Base-by-base conservation (phyloP, 306 rosid genomes). In the Purshia tridentata region DNA sequence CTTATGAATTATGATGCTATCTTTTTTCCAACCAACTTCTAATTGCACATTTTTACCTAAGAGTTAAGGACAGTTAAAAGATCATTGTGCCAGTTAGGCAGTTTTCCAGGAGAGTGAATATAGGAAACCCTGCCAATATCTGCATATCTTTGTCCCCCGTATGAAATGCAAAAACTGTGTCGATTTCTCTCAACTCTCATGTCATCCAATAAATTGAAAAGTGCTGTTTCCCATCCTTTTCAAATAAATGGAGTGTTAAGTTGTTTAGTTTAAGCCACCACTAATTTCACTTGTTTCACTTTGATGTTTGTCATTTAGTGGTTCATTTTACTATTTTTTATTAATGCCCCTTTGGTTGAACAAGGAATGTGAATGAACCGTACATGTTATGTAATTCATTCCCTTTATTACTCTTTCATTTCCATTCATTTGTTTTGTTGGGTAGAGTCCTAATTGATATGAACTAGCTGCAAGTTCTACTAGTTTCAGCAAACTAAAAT, bases 1-100 rank as follows among this genome's bases (percentile, higher is more conserved):
- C 42, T 35, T 35, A n/a, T 35, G 65, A 14, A 59, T 13, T 35
- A 3, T 35, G 23, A 59, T 35, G 65, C 44, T 35, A 59, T 20
- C 65, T 29, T 59, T 12, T 4, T 69, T 69, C 41, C 64, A 69
- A 40, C 51, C 68, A 10, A 63, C 50, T 63, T 19, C 19, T 41
- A 29, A 29, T 3, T 29, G 35, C 35, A 29, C 35, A 29, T 12
- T 69, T 37, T 11, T 0, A 10, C 55, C 3, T 52, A 69, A 10
- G 51, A 42, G 16, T 52, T 8, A 18, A 51, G 37, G 62, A 18
- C 39, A 18, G 13, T 69, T 3, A 41, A 4, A 53, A 40, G 18
- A 15, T 14, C 74, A 53, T 53, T 19, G 11, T 19, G 9, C 51
- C 73, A 52, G 39, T n/a, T 59, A 59, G 41, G 6, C 45, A 59